Base-by-base conservation (phyloP, 2,329 filamentous ascomycete genomes). In the Aspergillus cejpii region DNA sequence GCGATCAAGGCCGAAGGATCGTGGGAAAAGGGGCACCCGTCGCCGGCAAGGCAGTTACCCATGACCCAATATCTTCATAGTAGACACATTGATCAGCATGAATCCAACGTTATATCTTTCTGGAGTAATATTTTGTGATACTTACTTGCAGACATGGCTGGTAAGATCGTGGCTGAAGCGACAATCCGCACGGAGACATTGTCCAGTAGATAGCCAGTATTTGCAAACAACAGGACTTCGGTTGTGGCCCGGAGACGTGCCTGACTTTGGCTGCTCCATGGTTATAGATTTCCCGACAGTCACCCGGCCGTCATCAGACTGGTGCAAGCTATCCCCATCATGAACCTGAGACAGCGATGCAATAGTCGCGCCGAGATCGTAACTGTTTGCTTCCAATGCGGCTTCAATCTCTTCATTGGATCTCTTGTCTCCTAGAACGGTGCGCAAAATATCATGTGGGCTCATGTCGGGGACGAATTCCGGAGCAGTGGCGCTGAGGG, bases 71-170 rank as follows among this genome's bases (percentile, higher is more conserved):
- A 97, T 64, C 87, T 92, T 4, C 23, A 24, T 58, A n/a, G n/a
- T 36, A 51, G 15, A 47, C 69, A 61, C 23, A 36, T 43, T 21
- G 28, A 41, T 40, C 21, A 44, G 39, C 36, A 26, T 6, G 14
- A 15, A 10, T 5, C 11, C 17, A 21, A 11, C n/a, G n/a, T n/a
- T 20, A 17, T 21, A 17, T 31, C 10, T 39, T 37, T n/a, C 15
- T 19, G 4, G 8, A 15, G 15, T 17, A 29, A 34, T 42, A 43
- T 5, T 14, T 26, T 26, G 19, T 20, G 15, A 41, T 33, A 84
- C 87, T 77, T 75, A 94, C 87, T 97, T 97, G 90, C 92, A 98
- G 50, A 98, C 79, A 60, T 96, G 92, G 61, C 87, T 94, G 62
- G 87, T 94, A 36, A 95, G 78, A 65, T 98, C 91, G 67, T 98